A percentile compares a stretch with the other conserved stretches of the same genome.
These are phyloP conservation scores for Xylariaceae sp. DNA, from an alignment of 2,329 filamentous ascomycete genomes.

Conservation along the genomic window DNA sequence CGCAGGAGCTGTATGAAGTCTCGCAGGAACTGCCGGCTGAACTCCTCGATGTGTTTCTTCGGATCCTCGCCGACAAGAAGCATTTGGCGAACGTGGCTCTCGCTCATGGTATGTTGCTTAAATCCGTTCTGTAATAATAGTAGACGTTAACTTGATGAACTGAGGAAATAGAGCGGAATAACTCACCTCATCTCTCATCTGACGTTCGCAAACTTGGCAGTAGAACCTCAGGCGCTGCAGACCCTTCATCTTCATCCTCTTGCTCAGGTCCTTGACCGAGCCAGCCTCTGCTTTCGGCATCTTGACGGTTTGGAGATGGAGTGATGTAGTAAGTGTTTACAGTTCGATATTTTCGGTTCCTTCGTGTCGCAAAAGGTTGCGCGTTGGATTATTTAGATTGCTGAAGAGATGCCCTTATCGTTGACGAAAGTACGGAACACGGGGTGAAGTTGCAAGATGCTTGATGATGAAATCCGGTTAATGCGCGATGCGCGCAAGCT, in stretches of 20 bases:
- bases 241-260: slow-evolving; percentile 81
- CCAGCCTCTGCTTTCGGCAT: slow-evolving; percentile 94
- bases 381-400: not conserved
- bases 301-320: slow-evolving; percentile 33
- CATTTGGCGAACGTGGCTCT: slow-evolving; percentile 66
- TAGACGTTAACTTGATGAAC: not conserved
- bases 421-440: too few species aligned
- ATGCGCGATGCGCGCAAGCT: not conserved
- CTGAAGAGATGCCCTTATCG: not conserved
- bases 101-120: slow-evolving; percentile 68
- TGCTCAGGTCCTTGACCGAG: slow-evolving; percentile 82
- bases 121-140: slow-evolving; percentile 82
- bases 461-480: not conserved
- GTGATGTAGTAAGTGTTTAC: not conserved
- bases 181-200: slow-evolving; percentile 16
- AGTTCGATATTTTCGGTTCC: not conserved
- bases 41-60: slow-evolving; percentile 77
- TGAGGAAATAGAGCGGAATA: not conserved
- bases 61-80: slow-evolving; percentile 81
- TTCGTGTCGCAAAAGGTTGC: not conserved
- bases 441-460: not conserved
- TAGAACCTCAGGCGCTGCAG: slow-evolving; percentile 84
- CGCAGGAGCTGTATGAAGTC: slow-evolving; percentile 74
- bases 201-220: slow-evolving; percentile 68
- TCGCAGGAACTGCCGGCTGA: slow-evolving; percentile 70